Base-by-base conservation (phyloP, 257 asterid species). In the Nicotiana knightiana region DNA sequence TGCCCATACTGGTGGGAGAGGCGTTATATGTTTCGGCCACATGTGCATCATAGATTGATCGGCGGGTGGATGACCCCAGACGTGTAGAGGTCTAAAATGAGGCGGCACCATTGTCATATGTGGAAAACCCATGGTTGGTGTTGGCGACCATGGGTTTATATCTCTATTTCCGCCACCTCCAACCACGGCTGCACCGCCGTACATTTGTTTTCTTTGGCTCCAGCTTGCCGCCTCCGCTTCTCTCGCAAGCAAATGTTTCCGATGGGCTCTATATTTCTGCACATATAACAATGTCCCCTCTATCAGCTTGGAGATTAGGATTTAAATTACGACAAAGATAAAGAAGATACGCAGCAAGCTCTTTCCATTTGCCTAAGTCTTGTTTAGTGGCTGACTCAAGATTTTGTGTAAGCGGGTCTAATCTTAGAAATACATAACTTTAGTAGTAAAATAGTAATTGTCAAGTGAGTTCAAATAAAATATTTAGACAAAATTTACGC, bases 21-120 rank as follows among this genome's bases (percentile, higher is more conserved):
- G 57, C 17, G 11, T 43, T 43, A 8, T 43, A 43, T 53, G 97
- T 71, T 94, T 93, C 12, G 94, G 96, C 98, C 98, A 94, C 68
- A 87, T 81, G 90, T 91, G 92, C 90, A 89, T 82, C 80, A 87
- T 7, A 51, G 98, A 87, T 84, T 92, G 98, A 92, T 89, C 92
- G 85, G 87, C 83, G 12, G 95, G 83, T 73, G 99, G 99, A 59
- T 96, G 98, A 67, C 98, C 98, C 98, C 98, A 94, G 17, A 94
- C 97, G 73, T 93, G 98, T 70, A 93, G 88, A 67, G 97, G 97
- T 87, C 94, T 89, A 86, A 85, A 76, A 80, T 87, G 96, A 84
- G 91, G 90, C 59, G 48, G 48, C 48, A 37, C 43, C 85, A 86
- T 67, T 4, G 18, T 0, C 57, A 48, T 26, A 33, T 62, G 43